Percentiles rank a stretch among this genome's conserved stretches.
Conservation (phyloP, 257 asterid genomes). For the Solanum arcanum region DNA sequence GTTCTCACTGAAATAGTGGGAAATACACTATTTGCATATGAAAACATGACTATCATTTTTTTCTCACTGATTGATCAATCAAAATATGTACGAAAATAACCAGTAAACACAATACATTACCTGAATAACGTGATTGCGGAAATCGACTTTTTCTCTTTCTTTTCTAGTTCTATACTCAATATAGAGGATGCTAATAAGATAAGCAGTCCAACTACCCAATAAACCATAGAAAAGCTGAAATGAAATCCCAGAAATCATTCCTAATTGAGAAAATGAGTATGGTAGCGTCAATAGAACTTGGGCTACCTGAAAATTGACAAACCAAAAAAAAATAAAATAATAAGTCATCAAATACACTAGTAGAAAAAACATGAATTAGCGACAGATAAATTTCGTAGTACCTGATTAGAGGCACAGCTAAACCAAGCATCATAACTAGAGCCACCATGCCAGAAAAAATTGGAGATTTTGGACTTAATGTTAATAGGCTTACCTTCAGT, state of each 20-base stretch:
- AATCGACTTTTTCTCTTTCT: constrained; percentile 28
- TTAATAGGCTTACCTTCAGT: constrained; percentile 2
- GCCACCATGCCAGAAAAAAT: constrained; percentile 35
- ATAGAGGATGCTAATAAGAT: constrained; percentile 24
- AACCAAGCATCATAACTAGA: constrained; percentile 39
- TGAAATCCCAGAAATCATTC: constrained; percentile 24
- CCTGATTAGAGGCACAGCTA: neutral
- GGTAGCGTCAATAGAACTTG: constrained; percentile 31
- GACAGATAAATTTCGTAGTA: neutral
- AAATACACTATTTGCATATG: neutral
- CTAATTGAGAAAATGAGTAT: constrained; percentile 29
- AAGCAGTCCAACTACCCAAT: constrained; percentile 35
- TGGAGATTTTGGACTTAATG: constrained; percentile 15
- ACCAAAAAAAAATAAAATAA: neutral
- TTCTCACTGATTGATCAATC: neutral
- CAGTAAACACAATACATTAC: neutral
- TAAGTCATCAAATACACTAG: neutral
- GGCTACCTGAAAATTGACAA: constrained; percentile 13
- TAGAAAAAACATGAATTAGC: neutral
- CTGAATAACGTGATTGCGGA: constrained; percentile 35
- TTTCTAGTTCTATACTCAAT: constrained; percentile 32
- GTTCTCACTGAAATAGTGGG: neutral
- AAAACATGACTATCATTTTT: too few relatives aligned
- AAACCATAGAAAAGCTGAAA: constrained; percentile 29
- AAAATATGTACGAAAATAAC: too few relatives aligned